These are phyloP conservation scores for Colletotrichum liaoningense DNA, from an alignment of 2,329 filamentous ascomycete genomes.

Conservation along the genomic window DNA sequence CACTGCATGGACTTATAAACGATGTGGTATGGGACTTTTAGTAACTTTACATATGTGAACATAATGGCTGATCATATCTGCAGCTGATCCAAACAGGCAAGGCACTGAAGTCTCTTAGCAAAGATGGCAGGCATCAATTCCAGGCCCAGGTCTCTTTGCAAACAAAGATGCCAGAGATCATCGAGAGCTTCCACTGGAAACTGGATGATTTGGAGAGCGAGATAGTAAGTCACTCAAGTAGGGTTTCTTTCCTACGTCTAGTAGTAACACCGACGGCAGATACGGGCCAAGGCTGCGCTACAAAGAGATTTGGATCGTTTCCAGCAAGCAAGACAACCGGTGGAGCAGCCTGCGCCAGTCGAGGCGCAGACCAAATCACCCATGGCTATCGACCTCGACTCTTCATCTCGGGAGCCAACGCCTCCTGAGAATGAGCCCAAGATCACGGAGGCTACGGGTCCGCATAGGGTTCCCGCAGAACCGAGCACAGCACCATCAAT, in stretches of 20 bases:
- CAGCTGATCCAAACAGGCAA: conserved; percentile 71
- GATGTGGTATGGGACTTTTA: conserved; percentile 59
- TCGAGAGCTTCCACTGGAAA: conserved; percentile 61
- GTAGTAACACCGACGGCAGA: conserved; percentile 44
- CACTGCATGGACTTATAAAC: conserved; percentile 65
- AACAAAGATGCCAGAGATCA: conserved; percentile 58
- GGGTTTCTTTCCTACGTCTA: too few relatives aligned
- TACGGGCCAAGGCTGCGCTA: conserved; percentile 65
- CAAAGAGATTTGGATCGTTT: conserved; percentile 63
- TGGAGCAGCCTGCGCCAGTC: conserved; percentile 41
- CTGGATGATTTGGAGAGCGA: conserved; percentile 68
- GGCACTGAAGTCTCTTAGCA: conserved; percentile 61
- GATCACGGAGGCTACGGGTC: conserved; percentile 14
- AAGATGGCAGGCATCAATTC: conserved; percentile 51
- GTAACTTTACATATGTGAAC: background rate
- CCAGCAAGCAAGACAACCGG: conserved; percentile 39
- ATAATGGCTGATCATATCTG: conserved; percentile 18
- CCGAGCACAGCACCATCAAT: conserved; percentile 51
- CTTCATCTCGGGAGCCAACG: conserved; percentile 42
- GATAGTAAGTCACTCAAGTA: conserved; percentile 56
- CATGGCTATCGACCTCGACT: conserved; percentile 50
- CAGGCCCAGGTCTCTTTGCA: conserved; percentile 48
- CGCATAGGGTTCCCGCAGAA: conserved; percentile 31
- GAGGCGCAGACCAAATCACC: conserved; percentile 50
- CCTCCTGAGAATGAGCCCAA: conserved; percentile 14